These are phyloP conservation scores for Protomyces lactucae-debilis DNA, from an alignment of 1,139 yeast genomes.

Conservation along the genomic window DNA sequence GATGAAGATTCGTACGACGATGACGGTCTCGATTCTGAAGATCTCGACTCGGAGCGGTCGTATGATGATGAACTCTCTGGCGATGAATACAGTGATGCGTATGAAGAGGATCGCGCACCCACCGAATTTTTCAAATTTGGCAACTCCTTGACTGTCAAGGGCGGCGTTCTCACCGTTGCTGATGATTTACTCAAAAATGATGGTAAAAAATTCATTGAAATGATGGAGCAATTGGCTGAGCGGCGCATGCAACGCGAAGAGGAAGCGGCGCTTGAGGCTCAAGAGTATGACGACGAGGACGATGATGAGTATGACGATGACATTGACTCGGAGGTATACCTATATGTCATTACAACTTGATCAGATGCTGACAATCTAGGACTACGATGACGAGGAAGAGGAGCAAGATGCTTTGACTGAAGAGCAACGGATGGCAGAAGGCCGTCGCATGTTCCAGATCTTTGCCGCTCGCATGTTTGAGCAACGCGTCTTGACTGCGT, in stretches of 20 bases:
- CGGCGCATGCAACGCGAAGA: conserved; percentile 52
- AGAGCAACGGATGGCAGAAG: conserved; percentile 66
- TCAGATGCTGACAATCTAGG: conserved; percentile 3
- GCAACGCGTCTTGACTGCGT: conserved; percentile 63
- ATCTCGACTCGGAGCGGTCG: neutral
- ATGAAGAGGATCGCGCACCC: conserved; percentile 31
- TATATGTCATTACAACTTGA: conserved; percentile 34
- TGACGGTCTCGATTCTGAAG: conserved; percentile 29
- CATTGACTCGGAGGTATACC: conserved; percentile 34
- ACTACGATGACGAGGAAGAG: conserved; percentile 38
- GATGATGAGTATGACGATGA: conserved; percentile 41
- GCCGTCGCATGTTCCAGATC: conserved; percentile 68
- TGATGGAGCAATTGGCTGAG: conserved; percentile 69
- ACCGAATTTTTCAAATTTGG: conserved; percentile 41
- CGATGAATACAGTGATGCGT: conserved; percentile 20
- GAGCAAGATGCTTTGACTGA: conserved; percentile 50
- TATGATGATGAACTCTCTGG: conserved; percentile 23
- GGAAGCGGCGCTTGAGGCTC: conserved; percentile 39
- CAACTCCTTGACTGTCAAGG: conserved; percentile 40
- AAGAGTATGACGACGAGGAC: conserved; percentile 41
- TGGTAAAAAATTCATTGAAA: conserved; percentile 66
- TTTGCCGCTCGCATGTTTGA: conserved; percentile 72
- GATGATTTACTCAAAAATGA: conserved; percentile 72
- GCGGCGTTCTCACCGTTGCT: conserved; percentile 58
- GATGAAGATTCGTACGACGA: conserved; percentile 32